Evolutionary conservation across 495 filamentous ascomycete genomes (phyloP).

Genomic region (Podospora comata): DNA sequence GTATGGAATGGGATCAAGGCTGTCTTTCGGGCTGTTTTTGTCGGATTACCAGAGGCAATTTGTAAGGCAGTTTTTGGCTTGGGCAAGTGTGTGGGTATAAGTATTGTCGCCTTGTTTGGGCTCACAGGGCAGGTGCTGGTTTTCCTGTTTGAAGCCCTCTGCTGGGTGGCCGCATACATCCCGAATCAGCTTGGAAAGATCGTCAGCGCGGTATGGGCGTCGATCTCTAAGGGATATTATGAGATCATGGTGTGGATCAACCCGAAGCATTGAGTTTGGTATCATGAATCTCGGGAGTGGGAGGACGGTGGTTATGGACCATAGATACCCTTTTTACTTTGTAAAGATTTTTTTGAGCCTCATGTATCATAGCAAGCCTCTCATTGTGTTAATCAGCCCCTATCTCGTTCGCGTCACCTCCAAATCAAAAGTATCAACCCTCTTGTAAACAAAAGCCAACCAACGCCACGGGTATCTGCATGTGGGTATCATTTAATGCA

Average conservation of each 20-base stretch:
- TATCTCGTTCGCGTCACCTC: neutral
- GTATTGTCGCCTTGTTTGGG: constrained; percentile 34
- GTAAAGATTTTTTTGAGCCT: neutral
- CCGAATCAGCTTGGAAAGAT: constrained; percentile 38
- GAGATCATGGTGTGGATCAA: constrained; percentile 44
- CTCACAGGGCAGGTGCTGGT: constrained; percentile 29
- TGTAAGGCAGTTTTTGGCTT: constrained; percentile 25
- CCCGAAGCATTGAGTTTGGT: constrained; percentile 33
- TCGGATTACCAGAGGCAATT: constrained; percentile 32
- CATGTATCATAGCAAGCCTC: neutral
- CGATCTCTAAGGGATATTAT: constrained; percentile 35
- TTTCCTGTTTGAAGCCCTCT: constrained; percentile 25
- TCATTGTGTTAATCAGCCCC: neutral
- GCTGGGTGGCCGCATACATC: constrained; percentile 33
- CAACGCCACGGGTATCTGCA: neutral
- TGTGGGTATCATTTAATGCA: neutral
- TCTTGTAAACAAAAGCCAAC: neutral
- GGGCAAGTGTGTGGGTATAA: constrained; percentile 24
- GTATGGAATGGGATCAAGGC: constrained; percentile 36
- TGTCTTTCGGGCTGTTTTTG: constrained; percentile 34
- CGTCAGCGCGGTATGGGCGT: constrained; percentile 28
- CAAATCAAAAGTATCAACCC: neutral
- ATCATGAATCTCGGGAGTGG: neutral
- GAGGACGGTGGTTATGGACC: neutral
- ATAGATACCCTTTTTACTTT: neutral